These are phyloP conservation scores for Exsudoporus frostii DNA, from an alignment of 768 basidiomycete species.

Conservation along the genomic window DNA sequence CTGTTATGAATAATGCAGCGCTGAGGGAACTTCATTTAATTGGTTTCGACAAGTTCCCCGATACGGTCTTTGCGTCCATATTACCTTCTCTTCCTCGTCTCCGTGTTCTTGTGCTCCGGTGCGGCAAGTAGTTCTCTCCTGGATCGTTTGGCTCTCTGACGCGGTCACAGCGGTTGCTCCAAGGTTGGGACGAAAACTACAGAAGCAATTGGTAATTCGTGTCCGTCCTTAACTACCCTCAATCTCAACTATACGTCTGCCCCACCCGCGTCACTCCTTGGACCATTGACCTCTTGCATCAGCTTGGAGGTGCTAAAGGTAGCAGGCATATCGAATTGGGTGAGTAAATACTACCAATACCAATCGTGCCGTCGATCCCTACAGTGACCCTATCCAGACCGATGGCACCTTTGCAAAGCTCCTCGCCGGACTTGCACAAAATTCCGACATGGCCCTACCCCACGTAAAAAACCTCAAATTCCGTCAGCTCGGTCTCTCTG, in stretches of 20 bases:
- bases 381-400: slow-evolving; percentile 39
- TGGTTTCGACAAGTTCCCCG: slow-evolving; percentile 51
- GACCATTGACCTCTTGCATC: slow-evolving; percentile 37
- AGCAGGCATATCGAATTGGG: slow-evolving; percentile 62
- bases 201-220: slow-evolving; percentile 40
- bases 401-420: slow-evolving; percentile 53
- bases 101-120: slow-evolving; percentile 54
- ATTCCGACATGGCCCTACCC: slow-evolving; percentile 31
- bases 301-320: slow-evolving; percentile 56
- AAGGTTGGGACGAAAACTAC: slow-evolving; percentile 52
- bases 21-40: slow-evolving; percentile 50
- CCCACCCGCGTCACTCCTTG: slow-evolving; percentile 45
- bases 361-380: background rate
- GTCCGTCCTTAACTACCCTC: slow-evolving; percentile 42
- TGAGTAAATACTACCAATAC: slow-evolving; percentile 23
- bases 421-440: slow-evolving; percentile 20
- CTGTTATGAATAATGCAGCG: slow-evolving; percentile 30
- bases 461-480: slow-evolving; percentile 56
- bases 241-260: slow-evolving; percentile 64
- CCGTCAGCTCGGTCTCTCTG: slow-evolving; percentile 50
- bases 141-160: slow-evolving; percentile 16
- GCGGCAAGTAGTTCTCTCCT: slow-evolving; percentile 14
- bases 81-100: slow-evolving; percentile 44
- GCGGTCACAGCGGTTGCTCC: slow-evolving; percentile 49
- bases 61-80: slow-evolving; percentile 49